phyloP scores from a whole-genome alignment of 2,329 filamentous ascomycete genomes.

The Dendryphion nanum region DNA sequence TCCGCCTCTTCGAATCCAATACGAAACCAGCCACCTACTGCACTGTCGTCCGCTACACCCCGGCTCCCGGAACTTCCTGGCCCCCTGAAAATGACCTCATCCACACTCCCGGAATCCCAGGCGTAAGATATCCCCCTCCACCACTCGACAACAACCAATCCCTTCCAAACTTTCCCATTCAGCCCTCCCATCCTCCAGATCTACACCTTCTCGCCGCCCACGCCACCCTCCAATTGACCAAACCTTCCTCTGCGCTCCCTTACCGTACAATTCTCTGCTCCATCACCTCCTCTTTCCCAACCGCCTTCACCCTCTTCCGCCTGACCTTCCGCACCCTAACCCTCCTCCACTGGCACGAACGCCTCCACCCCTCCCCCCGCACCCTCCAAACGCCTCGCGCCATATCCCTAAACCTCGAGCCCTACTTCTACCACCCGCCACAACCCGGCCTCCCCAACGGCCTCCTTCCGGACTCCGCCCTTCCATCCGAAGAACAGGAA shows the following conservation, averaged over 20 bases:
- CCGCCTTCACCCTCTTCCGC: constrained; percentile 39
- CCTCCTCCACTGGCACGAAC: constrained; percentile 42
- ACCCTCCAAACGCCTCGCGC: constrained; percentile 20
- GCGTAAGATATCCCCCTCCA: background rate
- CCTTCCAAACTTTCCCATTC: background rate
- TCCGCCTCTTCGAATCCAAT: constrained; percentile 35
- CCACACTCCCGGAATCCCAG: constrained; percentile 1
- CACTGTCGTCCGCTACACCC: constrained; percentile 24
- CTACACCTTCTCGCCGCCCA: too few relatives aligned
- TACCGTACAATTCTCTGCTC: constrained; percentile 27
- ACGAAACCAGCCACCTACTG: constrained; percentile 30
- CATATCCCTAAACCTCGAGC: constrained; percentile 14
- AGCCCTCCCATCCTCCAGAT: background rate
- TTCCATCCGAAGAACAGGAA: too few relatives aligned
- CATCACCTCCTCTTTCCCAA: constrained; percentile 26
- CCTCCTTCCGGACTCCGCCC: too few relatives aligned
- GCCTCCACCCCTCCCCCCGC: constrained; percentile 23
- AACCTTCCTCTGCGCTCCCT: constrained; percentile 7
- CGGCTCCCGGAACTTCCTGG: constrained; percentile 7
- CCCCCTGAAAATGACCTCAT: background rate
- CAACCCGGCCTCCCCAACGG: constrained; percentile 8
- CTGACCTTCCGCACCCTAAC: constrained; percentile 42
- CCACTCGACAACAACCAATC: background rate
- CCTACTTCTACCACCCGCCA: constrained; percentile 27
- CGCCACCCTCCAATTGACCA: background rate